These are phyloP conservation scores for Gynandropsis gynandra DNA, from an alignment of 345 rosid species.

Conservation along the genomic window DNA sequence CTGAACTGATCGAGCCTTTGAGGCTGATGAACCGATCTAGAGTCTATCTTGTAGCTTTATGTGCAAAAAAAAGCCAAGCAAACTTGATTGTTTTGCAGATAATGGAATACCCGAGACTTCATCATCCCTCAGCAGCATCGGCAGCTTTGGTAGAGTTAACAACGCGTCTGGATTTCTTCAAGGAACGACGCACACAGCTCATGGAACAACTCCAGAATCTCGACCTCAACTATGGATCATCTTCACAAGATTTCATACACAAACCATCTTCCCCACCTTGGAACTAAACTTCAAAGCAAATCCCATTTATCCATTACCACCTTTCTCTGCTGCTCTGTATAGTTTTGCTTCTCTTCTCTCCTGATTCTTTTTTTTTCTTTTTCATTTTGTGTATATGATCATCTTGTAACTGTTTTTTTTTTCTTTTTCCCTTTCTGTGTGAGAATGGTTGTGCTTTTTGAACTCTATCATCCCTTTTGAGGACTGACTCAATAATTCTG, in stretches of 20 bases:
- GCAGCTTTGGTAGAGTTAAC: conserved; percentile 91
- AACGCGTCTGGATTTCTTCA: conserved; percentile 94
- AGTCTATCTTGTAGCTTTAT: too few species aligned
- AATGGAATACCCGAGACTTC: conserved; percentile 57
- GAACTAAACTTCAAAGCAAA: conserved; percentile 37
- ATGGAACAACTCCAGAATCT: conserved; percentile 98
- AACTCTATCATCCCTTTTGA: too few species aligned
- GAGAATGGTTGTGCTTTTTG: too few species aligned
- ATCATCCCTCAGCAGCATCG: conserved; percentile 66
- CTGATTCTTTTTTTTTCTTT: too few species aligned
- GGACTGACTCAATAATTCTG: too few species aligned
- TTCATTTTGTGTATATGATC: too few species aligned
- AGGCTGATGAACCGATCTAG: too few species aligned
- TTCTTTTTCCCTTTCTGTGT: too few species aligned
- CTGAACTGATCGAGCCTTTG: too few species aligned
- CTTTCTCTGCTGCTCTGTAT: not conserved
- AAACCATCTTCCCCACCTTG: conserved; percentile 91
- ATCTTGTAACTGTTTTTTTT: too few species aligned
- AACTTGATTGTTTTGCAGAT: conserved; percentile 50
- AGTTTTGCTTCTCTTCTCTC: not conserved
- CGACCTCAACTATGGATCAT: conserved; percentile 76
- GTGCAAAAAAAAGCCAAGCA: too few species aligned
- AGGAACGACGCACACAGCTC: conserved; percentile 94
- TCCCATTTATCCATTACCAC: not conserved
- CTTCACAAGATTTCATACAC: conserved; percentile 79